Evolutionary conservation across 2,329 filamentous ascomycete species (phyloP).

Genomic region (Neocatenulostroma microsporum): DNA sequence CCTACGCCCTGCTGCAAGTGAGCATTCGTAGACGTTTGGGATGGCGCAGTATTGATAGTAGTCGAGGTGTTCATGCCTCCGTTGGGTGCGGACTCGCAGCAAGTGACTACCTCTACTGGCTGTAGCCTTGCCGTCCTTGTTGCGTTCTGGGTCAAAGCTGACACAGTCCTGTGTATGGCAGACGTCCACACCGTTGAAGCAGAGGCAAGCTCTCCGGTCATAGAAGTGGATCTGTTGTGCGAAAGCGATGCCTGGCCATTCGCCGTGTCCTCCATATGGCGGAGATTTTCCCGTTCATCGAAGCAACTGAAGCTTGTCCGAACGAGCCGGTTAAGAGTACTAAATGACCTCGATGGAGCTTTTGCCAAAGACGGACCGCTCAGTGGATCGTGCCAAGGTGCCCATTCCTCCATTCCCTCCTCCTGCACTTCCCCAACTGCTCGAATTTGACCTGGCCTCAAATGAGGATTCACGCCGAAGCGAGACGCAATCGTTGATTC

Average conservation of each 20-base stretch:
- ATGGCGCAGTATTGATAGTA: not conserved
- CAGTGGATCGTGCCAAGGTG: constrained; percentile 54
- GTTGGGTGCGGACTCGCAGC: not conserved
- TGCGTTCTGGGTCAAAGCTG: not conserved
- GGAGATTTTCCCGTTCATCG: too few relatives aligned
- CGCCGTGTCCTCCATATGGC: too few relatives aligned
- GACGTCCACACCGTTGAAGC: not conserved
- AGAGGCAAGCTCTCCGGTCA: not conserved
- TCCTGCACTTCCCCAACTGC: constrained; percentile 48
- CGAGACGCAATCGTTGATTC: constrained; percentile 52
- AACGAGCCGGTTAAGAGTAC: constrained; percentile 47
- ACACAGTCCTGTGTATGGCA: not conserved
- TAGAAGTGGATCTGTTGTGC: too few relatives aligned
- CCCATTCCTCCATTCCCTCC: constrained; percentile 66
- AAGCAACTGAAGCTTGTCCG: constrained; percentile 12
- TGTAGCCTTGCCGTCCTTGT: not conserved
- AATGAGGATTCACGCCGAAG: constrained; percentile 44
- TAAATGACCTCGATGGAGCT: constrained; percentile 34
- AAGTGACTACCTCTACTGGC: not conserved
- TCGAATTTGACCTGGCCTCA: constrained; percentile 43
- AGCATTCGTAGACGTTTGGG: constrained; percentile 3
- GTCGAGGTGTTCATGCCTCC: not conserved
- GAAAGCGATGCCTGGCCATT: too few relatives aligned
- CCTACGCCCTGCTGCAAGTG: constrained; percentile 10
- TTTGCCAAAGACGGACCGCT: constrained; percentile 13